These are phyloP conservation scores for Nannizzia gypsea DNA, from an alignment of 2,329 filamentous ascomycete genomes.

Conservation along the genomic window DNA sequence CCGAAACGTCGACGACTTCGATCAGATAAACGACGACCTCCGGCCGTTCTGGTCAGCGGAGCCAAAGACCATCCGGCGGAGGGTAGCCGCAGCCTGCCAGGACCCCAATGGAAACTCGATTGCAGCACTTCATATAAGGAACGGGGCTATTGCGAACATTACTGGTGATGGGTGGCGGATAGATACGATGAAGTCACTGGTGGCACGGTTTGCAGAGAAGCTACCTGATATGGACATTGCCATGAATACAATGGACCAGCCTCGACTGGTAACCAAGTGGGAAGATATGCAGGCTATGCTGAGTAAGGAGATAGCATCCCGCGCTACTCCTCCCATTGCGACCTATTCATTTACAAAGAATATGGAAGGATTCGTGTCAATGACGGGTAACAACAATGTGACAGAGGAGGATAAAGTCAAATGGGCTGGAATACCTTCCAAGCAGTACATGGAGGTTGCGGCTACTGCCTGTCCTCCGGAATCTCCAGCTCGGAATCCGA, in stretches of 20 bases:
- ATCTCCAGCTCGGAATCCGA: conserved; percentile 26
- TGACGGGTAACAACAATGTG: not conserved
- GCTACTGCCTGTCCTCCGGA: conserved; percentile 18
- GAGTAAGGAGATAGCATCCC: not conserved
- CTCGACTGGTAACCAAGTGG: not conserved
- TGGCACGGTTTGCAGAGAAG: not conserved
- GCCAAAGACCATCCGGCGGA: conserved; percentile 31
- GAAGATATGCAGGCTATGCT: conserved; percentile 2
- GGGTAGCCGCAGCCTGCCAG: conserved; percentile 29
- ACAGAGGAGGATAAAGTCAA: not conserved
- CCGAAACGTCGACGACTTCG: conserved; percentile 40
- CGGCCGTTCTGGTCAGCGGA: conserved; percentile 39
- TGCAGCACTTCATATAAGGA: conserved; percentile 22
- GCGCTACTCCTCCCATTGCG: not conserved
- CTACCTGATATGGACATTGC: conserved; percentile 4
- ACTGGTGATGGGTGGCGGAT: conserved; percentile 33
- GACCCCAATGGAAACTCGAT: conserved; percentile 33
- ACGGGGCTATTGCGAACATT: conserved; percentile 27
- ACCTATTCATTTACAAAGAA: not conserved
- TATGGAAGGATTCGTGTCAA: not conserved
- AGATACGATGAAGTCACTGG: conserved; percentile 6
- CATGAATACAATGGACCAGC: conserved; percentile 3
- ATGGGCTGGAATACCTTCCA: not conserved
- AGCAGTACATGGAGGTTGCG: conserved; percentile 6
- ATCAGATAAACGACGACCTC: conserved; percentile 41